These are phyloP conservation scores for Zasmidium citrigriseum DNA, from an alignment of 2,329 filamentous ascomycete genomes.

Conservation along the genomic window DNA sequence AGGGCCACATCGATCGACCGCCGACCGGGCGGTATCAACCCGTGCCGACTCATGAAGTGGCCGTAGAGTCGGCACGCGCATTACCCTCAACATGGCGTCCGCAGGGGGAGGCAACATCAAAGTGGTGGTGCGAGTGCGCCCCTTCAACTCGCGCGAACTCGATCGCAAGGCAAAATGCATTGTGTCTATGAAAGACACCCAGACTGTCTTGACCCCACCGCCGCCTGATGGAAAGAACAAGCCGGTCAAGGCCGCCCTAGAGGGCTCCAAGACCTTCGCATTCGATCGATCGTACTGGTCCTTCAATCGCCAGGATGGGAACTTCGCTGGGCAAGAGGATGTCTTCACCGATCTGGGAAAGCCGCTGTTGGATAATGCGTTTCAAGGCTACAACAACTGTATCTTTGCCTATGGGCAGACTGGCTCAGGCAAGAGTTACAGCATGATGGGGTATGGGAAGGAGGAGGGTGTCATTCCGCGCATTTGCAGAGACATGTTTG, in stretches of 20 bases:
- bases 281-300: conserved; percentile 99
- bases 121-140: conserved; percentile 95
- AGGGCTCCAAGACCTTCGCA: conserved; percentile 80
- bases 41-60: conserved; percentile 7
- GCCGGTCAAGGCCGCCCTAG: conserved; percentile 62
- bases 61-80: not conserved
- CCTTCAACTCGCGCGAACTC: conserved; percentile 85
- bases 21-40: conserved; percentile 6
- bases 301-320: conserved; percentile 76
- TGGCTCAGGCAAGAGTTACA: conserved; percentile 97
- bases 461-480: conserved; percentile 94
- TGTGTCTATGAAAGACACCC: conserved; percentile 90
- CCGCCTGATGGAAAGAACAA: conserved; percentile 63
- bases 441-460: conserved; percentile 99
- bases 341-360: conserved; percentile 85
- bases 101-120: conserved; percentile 92
- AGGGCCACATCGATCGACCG: conserved; percentile 9
- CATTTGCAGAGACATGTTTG: conserved; percentile 98
- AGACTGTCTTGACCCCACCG: conserved; percentile 82
- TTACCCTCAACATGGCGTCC: conserved; percentile 25
- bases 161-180: conserved; percentile 94
- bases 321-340: conserved; percentile 88
- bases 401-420: conserved; percentile 99
- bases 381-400: conserved; percentile 98
- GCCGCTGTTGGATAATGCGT: conserved; percentile 94